Evolutionary conservation across 306 rosid genomes (phyloP).

Genomic region (Bauhinia variegata): DNA sequence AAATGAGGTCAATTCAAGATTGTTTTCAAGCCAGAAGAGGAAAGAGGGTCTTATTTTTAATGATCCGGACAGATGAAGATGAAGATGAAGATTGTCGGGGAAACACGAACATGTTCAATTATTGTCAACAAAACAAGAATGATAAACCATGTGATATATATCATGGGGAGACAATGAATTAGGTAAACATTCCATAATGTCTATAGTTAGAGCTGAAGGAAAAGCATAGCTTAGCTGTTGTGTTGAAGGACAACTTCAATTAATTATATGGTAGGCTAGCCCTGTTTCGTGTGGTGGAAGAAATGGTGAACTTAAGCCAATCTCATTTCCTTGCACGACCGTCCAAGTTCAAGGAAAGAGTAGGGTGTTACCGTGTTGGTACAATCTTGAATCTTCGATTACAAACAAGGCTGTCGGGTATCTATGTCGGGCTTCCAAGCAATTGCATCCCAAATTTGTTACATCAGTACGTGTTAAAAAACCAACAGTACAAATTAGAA

Average conservation of each 20-base stretch:
- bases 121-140: slow-evolving; percentile 35
- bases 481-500: not conserved
- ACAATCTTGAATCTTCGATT: too few species aligned
- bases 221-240: not conserved
- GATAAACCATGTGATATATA: slow-evolving; percentile 26
- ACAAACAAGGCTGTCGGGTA: too few species aligned
- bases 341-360: too few species aligned
- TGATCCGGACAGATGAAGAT: not conserved
- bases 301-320: too few species aligned
- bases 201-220: not conserved
- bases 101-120: slow-evolving; percentile 37
- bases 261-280: too few species aligned
- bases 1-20: not conserved
- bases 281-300: too few species aligned
- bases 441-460: too few species aligned
- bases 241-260: slow-evolving; percentile 16
- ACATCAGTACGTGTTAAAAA: too few species aligned
- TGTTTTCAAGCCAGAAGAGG: too few species aligned
- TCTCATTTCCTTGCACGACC: too few species aligned
- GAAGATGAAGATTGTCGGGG: not conserved
- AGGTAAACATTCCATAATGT: slow-evolving; percentile 17
- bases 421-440: too few species aligned
- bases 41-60: not conserved
- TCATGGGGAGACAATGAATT: slow-evolving; percentile 33
- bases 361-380: too few species aligned